Percentiles rank a stretch among this genome's conserved stretches.
Conservation (phyloP, 2,329 filamentous ascomycete species). For the Ophiosphaerella herpotricha region DNA sequence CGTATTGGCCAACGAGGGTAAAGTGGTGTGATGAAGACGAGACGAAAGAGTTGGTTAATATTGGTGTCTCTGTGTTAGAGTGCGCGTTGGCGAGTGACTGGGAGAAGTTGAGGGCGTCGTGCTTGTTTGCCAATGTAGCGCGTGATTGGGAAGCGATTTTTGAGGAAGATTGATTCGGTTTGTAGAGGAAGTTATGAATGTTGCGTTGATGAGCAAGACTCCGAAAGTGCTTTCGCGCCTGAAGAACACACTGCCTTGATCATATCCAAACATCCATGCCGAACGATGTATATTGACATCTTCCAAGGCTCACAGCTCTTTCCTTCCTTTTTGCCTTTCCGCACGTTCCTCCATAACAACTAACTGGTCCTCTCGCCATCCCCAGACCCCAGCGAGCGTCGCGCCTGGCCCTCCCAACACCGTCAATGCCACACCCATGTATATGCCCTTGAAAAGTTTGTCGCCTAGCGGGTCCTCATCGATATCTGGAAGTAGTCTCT, state of each 20-base stretch:
- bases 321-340: constrained; percentile 7
- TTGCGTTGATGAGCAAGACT: too few species aligned
- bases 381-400: constrained; percentile 18
- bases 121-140: constrained; percentile 16
- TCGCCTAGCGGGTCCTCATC: constrained; percentile 10
- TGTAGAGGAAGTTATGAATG: too few species aligned
- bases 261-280: too few species aligned
- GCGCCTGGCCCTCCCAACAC: constrained; percentile 16
- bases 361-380: constrained; percentile 21
- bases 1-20: constrained; percentile 41
- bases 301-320: constrained; percentile 6
- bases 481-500: constrained; percentile 8
- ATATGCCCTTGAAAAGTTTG: constrained; percentile 11
- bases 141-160: constrained; percentile 5
- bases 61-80: constrained; percentile 23
- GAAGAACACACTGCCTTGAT: too few species aligned
- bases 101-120: constrained; percentile 20
- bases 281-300: neutral
- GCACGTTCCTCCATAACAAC: constrained; percentile 12
- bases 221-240: too few species aligned
- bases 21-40: constrained; percentile 33
- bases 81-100: constrained; percentile 21
- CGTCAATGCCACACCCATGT: constrained; percentile 6
- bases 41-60: constrained; percentile 29
- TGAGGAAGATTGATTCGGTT: neutral